Evolutionary conservation across 306 rosid genomes (phyloP).

Genomic region (Purshia tridentata): DNA sequence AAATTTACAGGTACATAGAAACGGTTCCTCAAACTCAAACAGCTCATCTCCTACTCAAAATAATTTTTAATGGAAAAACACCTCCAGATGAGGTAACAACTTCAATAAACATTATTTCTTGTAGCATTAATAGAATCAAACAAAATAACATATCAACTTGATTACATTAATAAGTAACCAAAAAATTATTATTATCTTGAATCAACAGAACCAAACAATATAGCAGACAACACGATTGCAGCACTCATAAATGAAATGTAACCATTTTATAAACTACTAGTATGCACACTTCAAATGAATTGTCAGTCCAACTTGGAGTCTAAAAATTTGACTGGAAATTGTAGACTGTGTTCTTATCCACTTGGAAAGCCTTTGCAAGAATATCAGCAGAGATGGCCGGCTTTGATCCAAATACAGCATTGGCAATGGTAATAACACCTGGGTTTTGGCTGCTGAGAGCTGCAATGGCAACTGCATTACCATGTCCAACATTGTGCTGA

Average conservation of each 20-base stretch:
- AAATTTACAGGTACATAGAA: background rate
- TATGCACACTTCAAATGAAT: background rate
- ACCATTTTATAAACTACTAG: background rate
- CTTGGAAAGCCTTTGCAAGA: conserved; percentile 30
- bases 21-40: background rate
- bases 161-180: background rate
- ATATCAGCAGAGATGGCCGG: conserved; percentile 20
- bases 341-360: conserved; percentile 15
- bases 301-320: background rate
- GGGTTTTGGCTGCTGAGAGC: conserved; percentile 43
- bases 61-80: background rate
- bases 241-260: background rate
- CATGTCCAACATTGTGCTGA: conserved; percentile 30
- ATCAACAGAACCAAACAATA: background rate
- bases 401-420: conserved; percentile 34
- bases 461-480: conserved; percentile 29
- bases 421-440: conserved; percentile 25
- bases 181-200: background rate
- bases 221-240: background rate
- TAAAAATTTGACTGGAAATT: conserved; percentile 31
- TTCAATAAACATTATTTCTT: background rate
- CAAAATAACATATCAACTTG: background rate
- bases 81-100: background rate
- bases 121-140: background rate
- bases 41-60: background rate